phyloP scores from a whole-genome alignment of 331 rosid genomes.

The Arachis monticola region DNA sequence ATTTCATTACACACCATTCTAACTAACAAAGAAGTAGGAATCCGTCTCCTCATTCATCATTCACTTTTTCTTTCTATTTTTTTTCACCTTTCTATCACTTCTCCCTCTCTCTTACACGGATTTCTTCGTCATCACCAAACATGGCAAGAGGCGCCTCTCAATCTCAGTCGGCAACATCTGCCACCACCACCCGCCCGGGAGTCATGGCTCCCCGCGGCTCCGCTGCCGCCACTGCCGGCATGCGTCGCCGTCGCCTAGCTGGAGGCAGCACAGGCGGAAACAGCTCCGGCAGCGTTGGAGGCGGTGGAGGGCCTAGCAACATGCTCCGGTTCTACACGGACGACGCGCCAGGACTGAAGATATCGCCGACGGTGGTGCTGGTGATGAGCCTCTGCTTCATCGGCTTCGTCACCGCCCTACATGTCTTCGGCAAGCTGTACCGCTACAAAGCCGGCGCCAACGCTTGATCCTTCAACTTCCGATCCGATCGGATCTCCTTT shows the following conservation, averaged over 20 bases:
- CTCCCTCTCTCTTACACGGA: background rate
- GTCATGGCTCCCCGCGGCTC: conserved; percentile 85
- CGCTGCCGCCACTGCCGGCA: conserved; percentile 87
- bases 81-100: background rate
- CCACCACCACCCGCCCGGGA: conserved; percentile 69
- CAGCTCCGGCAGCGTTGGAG: conserved; percentile 42
- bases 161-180: conserved; percentile 74
- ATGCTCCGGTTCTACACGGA: conserved; percentile 98
- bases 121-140: background rate
- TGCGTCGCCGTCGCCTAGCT: conserved; percentile 80
- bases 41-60: background rate
- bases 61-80: background rate
- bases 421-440: conserved; percentile 92
- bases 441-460: conserved; percentile 67
- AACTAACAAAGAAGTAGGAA: background rate
- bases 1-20: background rate
- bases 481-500: conserved; percentile 2
- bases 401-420: conserved; percentile 91
- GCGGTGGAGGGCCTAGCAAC: conserved; percentile 59
- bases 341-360: conserved; percentile 95
- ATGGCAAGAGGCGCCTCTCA: conserved; percentile 93
- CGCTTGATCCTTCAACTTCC: conserved; percentile 50
- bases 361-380: conserved; percentile 82
- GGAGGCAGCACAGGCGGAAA: conserved; percentile 38
- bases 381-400: conserved; percentile 96